These are phyloP conservation scores for Aspergillus jensenii DNA, from an alignment of 2,329 filamentous ascomycete species.

Conservation along the genomic window DNA sequence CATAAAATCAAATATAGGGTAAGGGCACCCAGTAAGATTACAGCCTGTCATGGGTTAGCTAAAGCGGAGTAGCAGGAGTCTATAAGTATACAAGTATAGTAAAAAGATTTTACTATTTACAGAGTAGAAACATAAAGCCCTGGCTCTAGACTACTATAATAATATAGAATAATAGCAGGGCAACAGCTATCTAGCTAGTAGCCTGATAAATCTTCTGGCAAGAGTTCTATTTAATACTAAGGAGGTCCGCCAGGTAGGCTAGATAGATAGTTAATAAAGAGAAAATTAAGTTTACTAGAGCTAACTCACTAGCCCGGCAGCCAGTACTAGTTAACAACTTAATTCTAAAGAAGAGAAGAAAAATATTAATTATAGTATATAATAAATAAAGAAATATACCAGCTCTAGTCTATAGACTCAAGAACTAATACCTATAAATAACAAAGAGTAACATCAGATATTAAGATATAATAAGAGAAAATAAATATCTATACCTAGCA, in stretches of 20 bases:
- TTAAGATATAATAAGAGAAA: slow-evolving; percentile 13
- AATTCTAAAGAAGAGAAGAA: slow-evolving; percentile 17
- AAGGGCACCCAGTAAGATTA: too few species aligned
- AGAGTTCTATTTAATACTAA: slow-evolving; percentile 16
- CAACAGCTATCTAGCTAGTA: slow-evolving; percentile 20
- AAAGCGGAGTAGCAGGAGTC: too few species aligned
- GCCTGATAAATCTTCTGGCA: slow-evolving; percentile 20
- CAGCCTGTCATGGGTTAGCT: too few species aligned
- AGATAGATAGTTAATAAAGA: slow-evolving; percentile 19
- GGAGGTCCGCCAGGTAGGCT: slow-evolving; percentile 17
- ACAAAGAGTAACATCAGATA: slow-evolving; percentile 17
- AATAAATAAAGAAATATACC: slow-evolving; percentile 15
- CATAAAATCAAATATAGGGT: too few species aligned
- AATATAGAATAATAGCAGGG: slow-evolving; percentile 14
- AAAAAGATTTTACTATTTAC: slow-evolving; percentile 15
- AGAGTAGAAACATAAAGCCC: background rate
- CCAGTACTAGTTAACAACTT: slow-evolving; percentile 10
- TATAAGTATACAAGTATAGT: too few species aligned
- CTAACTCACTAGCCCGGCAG: slow-evolving; percentile 17
- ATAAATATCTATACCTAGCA: background rate
- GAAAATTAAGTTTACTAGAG: slow-evolving; percentile 21
- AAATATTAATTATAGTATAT: slow-evolving; percentile 17
- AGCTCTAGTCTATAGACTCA: slow-evolving; percentile 16
- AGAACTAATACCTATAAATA: slow-evolving; percentile 16
- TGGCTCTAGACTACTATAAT: background rate